Evolutionary conservation across 306 rosid species (phyloP).

Genomic region (Fragaria nilgerrensis): DNA sequence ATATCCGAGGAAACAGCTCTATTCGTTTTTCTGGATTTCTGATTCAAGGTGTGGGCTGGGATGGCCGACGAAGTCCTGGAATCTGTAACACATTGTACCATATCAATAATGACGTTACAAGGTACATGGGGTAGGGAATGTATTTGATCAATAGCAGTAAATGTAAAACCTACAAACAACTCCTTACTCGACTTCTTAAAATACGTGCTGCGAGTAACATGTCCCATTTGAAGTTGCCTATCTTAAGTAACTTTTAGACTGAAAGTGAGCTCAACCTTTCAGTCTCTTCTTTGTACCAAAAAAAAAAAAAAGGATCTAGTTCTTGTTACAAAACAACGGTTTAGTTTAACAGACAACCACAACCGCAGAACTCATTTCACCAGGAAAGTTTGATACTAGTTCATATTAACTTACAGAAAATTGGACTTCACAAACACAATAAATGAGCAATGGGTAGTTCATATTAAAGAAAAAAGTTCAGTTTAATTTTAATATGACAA

Average conservation of each 20-base stretch:
- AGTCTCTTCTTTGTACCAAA: neutral
- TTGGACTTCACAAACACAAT: neutral
- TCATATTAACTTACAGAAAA: neutral
- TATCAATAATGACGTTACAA: slow-evolving; percentile 2
- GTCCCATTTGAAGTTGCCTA: neutral
- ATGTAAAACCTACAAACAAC: neutral
- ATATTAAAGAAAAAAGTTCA: too few relatives aligned
- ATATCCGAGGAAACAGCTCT: too few relatives aligned
- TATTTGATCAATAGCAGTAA: too few relatives aligned
- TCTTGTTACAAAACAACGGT: neutral
- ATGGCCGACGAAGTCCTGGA: slow-evolving; percentile 57
- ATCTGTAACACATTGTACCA: slow-evolving; percentile 52
- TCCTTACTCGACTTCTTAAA: neutral
- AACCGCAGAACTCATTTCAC: neutral
- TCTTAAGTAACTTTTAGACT: neutral
- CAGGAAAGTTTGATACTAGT: neutral
- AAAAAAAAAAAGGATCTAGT: neutral
- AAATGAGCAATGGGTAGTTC: neutral
- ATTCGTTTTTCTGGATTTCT: neutral
- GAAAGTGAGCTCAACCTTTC: neutral
- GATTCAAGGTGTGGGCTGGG: slow-evolving; percentile 47
- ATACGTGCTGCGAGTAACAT: neutral
- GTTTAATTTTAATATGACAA: too few relatives aligned
- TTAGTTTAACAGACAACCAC: neutral
- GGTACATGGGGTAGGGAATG: neutral